Base-by-base conservation (phyloP, 208 protist genomes). In the Wallacemonas sp. region DNA sequence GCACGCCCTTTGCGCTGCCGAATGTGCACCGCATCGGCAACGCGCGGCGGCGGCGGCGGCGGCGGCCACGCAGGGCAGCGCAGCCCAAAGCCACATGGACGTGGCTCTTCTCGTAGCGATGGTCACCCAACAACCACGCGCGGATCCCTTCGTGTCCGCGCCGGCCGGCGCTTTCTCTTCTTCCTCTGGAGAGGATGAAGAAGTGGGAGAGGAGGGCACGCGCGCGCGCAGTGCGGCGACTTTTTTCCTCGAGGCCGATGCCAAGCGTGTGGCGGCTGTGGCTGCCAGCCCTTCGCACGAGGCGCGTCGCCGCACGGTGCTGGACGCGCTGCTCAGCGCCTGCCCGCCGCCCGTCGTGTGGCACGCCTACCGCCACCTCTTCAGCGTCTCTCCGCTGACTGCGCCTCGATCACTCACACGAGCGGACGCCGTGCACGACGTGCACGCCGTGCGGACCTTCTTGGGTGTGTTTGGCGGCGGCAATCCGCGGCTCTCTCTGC, bases 91-190 rank as follows among this genome's bases (percentile, higher is more conserved):
- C n/a, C n/a, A n/a, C n/a, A n/a, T n/a, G n/a, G n/a, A n/a, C n/a
- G n/a, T n/a, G n/a, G n/a, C n/a, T n/a, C n/a, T n/a, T n/a, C n/a
- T n/a, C n/a, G n/a, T n/a, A n/a, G n/a, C n/a, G n/a, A n/a, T n/a
- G n/a, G n/a, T n/a, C n/a, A n/a, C n/a, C n/a, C n/a, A n/a, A n/a
- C n/a, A n/a, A n/a, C n/a, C n/a, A n/a, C n/a, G n/a, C n/a, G n/a
- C n/a, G n/a, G n/a, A n/a, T n/a, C n/a, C 45, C 45, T 26, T 5
- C 45, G 45, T 50, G 45, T 50, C 20, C 45, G 20, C 45, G n/a
- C 16, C 11, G 10, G 38, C 14, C 38, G 38, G 14, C 38, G 10
- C 38, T 42, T 42, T 42, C 38, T 42, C 14, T 7, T 42, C 38
- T 7, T 14, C 38, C 38, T 42, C 38, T 14, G 38, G 38, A 14